phyloP scores from a whole-genome alignment of 2,329 filamentous ascomycete species.

The Ciborinia camelliae region DNA sequence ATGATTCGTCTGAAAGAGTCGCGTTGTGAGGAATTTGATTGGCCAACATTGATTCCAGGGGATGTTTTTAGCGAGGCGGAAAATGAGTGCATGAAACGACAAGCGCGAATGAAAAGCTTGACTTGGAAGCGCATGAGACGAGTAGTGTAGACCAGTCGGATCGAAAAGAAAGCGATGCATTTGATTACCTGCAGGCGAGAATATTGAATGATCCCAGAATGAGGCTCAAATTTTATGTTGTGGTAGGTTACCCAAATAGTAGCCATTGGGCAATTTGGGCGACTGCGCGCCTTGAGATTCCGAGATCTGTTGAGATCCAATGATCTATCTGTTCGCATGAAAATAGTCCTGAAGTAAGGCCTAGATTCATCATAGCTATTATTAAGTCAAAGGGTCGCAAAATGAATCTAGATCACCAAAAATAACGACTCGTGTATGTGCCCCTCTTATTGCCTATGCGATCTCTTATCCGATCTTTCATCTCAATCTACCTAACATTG shows the following conservation, averaged over 20 bases:
- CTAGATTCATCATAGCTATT: not conserved
- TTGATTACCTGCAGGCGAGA: not conserved
- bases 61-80: not conserved
- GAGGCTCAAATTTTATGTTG: not conserved
- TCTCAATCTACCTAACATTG: not conserved
- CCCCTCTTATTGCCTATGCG: too few species aligned
- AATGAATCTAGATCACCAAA: not conserved
- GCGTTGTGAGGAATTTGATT: not conserved
- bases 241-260: not conserved
- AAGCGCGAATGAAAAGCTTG: constrained; percentile 13
- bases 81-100: constrained; percentile 6
- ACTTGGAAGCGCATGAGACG: not conserved
- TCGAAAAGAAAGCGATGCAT: not conserved
- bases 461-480: too few species aligned
- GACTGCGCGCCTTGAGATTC: not conserved
- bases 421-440: not conserved
- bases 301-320: not conserved
- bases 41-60: constrained; percentile 5
- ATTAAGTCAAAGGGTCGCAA: not conserved
- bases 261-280: not conserved
- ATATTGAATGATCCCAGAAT: not conserved
- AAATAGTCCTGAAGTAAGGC: not conserved
- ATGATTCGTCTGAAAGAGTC: not conserved
- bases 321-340: not conserved
- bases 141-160: not conserved